phyloP scores from a whole-genome alignment of 1,284 basidiomycete species.

The Trametes polyzona region DNA sequence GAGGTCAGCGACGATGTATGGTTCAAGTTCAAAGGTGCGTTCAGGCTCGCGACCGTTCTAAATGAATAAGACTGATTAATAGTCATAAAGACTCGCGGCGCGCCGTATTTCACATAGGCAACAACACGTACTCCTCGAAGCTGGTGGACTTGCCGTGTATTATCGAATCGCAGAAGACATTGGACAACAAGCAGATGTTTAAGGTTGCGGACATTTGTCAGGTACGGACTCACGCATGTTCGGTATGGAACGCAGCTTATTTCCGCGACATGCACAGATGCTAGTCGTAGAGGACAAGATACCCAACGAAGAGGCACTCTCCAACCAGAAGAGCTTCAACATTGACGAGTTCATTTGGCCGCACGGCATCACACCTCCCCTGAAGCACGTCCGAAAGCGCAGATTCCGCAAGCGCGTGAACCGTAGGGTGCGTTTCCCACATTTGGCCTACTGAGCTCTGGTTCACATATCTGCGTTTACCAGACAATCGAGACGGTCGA shows the following conservation, averaged over 20 bases:
- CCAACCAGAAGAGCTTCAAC: conserved; percentile 73
- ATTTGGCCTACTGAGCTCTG: not conserved
- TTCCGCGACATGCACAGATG: conserved; percentile 80
- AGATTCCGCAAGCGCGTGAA: conserved; percentile 92
- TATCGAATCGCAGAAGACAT: conserved; percentile 94
- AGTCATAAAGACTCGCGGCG: conserved; percentile 84
- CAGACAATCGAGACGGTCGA: conserved; percentile 97
- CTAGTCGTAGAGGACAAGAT: conserved; percentile 84
- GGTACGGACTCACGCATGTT: conserved; percentile 45
- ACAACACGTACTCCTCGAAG: conserved; percentile 85
- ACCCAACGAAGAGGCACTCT: conserved; percentile 64
- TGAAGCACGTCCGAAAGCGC: conserved; percentile 90
- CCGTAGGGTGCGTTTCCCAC: conserved; percentile 70
- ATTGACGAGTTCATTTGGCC: conserved; percentile 98
- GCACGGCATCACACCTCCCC: conserved; percentile 94
- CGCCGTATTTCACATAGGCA: conserved; percentile 88
- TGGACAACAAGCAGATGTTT: conserved; percentile 97
- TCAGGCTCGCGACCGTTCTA: not conserved
- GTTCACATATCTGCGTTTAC: not conserved
- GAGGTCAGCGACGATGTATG: conserved; percentile 87
- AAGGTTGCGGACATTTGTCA: conserved; percentile 99
- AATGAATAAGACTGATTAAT: not conserved
- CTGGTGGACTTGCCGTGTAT: conserved; percentile 96
- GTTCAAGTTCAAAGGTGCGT: conserved; percentile 96
- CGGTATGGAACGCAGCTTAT: not conserved